Evolutionary conservation across 2,329 filamentous ascomycete species (phyloP).

Genomic region (Epicoccum sorghinum): DNA sequence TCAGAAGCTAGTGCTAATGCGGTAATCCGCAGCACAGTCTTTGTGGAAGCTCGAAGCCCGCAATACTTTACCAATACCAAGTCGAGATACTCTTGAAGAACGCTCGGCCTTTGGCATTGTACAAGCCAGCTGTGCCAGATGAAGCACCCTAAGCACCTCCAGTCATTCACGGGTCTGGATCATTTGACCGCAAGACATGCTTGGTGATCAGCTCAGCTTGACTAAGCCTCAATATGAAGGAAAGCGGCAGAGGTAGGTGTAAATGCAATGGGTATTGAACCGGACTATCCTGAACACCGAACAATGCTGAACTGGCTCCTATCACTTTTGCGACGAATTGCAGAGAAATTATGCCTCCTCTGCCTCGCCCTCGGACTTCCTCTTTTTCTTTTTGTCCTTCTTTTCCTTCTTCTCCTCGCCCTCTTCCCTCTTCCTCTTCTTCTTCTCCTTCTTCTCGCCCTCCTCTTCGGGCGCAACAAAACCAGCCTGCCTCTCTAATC

Average conservation of each 20-base stretch:
- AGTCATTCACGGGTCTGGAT: too few species aligned
- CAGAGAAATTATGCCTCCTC: constrained; percentile 22
- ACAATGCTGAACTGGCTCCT: constrained; percentile 22
- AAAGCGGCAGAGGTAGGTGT: not conserved
- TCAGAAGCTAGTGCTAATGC: too few species aligned
- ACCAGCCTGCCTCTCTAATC: constrained; percentile 81
- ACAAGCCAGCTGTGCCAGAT: too few species aligned
- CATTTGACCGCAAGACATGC: too few species aligned
- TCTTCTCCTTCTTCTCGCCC: constrained; percentile 58
- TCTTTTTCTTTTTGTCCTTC: constrained; percentile 47
- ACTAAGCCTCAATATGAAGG: too few species aligned
- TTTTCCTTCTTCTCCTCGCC: constrained; percentile 48
- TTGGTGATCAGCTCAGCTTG: too few species aligned
- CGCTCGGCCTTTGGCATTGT: too few species aligned
- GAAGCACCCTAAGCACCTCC: too few species aligned
- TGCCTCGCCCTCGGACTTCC: constrained; percentile 32
- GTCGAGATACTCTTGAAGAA: too few species aligned
- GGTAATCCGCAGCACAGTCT: too few species aligned
- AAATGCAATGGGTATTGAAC: constrained; percentile 29
- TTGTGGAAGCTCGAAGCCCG: too few species aligned
- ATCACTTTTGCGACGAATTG: not conserved
- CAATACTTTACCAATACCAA: too few species aligned
- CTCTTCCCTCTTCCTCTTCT: constrained; percentile 42
- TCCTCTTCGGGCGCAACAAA: constrained; percentile 87
- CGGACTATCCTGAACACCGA: constrained; percentile 32